Evolutionary conservation across 177 flowering plant species (phyloP).

Genomic region (Vitis hybrid): DNA sequence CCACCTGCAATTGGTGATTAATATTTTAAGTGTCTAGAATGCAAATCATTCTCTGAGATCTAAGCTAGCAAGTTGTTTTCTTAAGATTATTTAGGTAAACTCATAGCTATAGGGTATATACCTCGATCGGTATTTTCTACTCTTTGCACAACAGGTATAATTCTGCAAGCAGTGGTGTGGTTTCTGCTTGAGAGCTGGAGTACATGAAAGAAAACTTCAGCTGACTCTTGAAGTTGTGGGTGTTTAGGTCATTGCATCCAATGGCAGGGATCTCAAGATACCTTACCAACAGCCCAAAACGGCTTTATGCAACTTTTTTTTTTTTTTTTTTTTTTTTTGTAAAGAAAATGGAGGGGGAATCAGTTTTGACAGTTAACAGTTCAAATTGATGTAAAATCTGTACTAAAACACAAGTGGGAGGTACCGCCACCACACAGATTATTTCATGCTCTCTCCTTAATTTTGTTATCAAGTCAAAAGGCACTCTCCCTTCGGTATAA

Average conservation of each 20-base stretch:
- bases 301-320: conserved; percentile 13
- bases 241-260: neutral
- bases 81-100: neutral
- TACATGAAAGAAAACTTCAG: too few relatives aligned
- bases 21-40: neutral
- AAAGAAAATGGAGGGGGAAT: conserved; percentile 20
- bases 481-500: conserved; percentile 18
- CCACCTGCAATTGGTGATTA: neutral
- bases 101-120: conserved; percentile 10
- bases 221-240: neutral
- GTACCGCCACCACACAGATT: conserved; percentile 17
- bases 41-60: neutral
- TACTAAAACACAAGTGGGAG: conserved; percentile 18
- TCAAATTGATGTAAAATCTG: conserved; percentile 2
- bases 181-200: too few relatives aligned
- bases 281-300: neutral
- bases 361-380: conserved; percentile 25
- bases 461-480: conserved; percentile 26
- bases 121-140: neutral
- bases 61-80: neutral
- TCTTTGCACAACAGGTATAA: neutral
- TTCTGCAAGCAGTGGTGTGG: neutral
- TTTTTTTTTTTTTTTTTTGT: neutral
- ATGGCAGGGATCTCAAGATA: neutral
- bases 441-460: conserved; percentile 8